Evolutionary conservation across 2,329 filamentous ascomycete species (phyloP).

Genomic region (Aspergillus hiratsukae): DNA sequence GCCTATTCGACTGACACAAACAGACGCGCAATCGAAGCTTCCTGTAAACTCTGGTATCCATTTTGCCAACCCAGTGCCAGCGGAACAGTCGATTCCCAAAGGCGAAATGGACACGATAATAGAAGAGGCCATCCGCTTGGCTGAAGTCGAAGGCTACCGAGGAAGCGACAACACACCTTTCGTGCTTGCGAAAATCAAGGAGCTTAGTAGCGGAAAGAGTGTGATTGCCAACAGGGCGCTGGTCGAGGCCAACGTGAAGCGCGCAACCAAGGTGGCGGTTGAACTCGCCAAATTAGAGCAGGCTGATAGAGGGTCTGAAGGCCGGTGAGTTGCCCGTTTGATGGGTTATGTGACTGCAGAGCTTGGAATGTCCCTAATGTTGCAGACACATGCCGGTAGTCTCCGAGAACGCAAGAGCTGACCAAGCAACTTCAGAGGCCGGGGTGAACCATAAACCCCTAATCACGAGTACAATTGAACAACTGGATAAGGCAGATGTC

Average conservation of each 20-base stretch:
- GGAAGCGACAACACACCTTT: constrained; percentile 82
- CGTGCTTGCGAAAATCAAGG: constrained; percentile 71
- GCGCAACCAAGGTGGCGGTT: constrained; percentile 61
- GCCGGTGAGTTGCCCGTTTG: constrained; percentile 36
- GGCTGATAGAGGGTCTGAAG: constrained; percentile 19
- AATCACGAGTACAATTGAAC: constrained; percentile 5
- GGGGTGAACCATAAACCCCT: constrained; percentile 10
- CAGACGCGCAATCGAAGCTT: constrained; percentile 67
- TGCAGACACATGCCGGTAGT: constrained; percentile 36
- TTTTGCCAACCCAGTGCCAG: constrained; percentile 84
- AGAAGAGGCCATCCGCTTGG: constrained; percentile 62
- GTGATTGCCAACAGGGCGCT: constrained; percentile 70
- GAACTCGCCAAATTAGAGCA: constrained; percentile 55
- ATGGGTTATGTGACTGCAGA: constrained; percentile 6
- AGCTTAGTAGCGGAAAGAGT: constrained; percentile 68
- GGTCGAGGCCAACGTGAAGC: constrained; percentile 62
- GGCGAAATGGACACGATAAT: constrained; percentile 67
- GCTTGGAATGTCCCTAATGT: constrained; percentile 32
- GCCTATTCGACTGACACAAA: constrained; percentile 3
- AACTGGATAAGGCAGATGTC: constrained; percentile 53
- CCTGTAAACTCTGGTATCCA: constrained; percentile 72
- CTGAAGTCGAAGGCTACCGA: constrained; percentile 58
- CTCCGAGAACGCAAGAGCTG: constrained; percentile 20
- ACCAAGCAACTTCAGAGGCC: constrained; percentile 18
- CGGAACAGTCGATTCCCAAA: constrained; percentile 64